phyloP scores from a whole-genome alignment of 2,329 filamentous ascomycete genomes.

The Thermothelomyces thermophilus region DNA sequence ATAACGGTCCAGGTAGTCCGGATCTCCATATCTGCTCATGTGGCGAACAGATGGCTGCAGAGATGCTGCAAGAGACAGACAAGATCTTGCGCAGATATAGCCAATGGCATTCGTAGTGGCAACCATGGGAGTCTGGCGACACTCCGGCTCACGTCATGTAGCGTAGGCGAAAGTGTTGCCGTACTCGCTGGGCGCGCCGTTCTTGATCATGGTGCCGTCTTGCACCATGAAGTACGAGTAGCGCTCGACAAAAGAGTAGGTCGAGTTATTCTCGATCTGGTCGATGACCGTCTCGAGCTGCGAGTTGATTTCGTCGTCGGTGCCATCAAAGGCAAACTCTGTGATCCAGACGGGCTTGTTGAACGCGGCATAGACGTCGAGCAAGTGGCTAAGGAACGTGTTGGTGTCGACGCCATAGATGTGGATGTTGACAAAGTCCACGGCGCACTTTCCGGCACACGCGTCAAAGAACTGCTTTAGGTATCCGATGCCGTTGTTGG shows the following conservation, averaged over 20 bases:
- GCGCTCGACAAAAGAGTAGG: slow-evolving; percentile 44
- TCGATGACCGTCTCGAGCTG: slow-evolving; percentile 47
- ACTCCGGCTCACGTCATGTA: too few relatives aligned
- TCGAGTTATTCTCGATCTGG: slow-evolving; percentile 40
- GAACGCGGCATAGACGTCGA: slow-evolving; percentile 40
- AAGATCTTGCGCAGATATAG: too few relatives aligned
- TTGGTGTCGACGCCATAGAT: slow-evolving; percentile 51
- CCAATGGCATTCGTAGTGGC: too few relatives aligned
- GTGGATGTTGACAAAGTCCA: slow-evolving; percentile 57
- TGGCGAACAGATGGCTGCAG: too few relatives aligned
- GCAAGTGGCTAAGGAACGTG: slow-evolving; percentile 50
- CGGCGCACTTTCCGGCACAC: slow-evolving; percentile 46
- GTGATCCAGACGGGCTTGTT: slow-evolving; percentile 54
- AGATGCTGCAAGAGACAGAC: too few relatives aligned
- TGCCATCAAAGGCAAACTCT: slow-evolving; percentile 53
- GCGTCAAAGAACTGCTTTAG: slow-evolving; percentile 45
- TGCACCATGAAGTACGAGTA: slow-evolving; percentile 54
- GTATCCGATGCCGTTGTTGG: slow-evolving; percentile 49
- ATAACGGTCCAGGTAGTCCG: background rate
- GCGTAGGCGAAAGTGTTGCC: slow-evolving; percentile 45
- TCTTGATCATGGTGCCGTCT: slow-evolving; percentile 37
- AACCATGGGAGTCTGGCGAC: too few relatives aligned
- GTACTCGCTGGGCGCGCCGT: slow-evolving; percentile 37
- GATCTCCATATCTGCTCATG: background rate
- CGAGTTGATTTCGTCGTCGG: slow-evolving; percentile 35